Base-by-base conservation (phyloP, 306 rosid species). In the Sechiopsis laciniata region DNA sequence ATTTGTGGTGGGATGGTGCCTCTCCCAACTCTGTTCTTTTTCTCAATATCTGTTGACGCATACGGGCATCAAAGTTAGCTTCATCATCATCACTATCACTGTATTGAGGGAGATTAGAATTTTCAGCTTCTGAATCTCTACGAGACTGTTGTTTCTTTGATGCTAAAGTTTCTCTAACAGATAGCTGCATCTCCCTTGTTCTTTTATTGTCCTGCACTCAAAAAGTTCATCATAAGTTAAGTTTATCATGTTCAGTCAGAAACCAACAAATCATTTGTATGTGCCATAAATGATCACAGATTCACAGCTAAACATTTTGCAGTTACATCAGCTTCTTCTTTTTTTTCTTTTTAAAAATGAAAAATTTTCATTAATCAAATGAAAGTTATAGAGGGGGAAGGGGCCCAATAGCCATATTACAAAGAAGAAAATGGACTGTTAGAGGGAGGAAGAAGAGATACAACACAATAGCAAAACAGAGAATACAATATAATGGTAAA, bases 11-110 rank as follows among this genome's bases (percentile, higher is more conserved):
- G 7, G 86, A 80, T 55, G 91, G 92, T 65, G 61, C 74, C 82
- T 86, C 90, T 63, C 91, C 96, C 78, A 88, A 73, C 73, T 95
- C 96, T 35, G 76, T 87, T 74, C 91, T 86, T 78, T 84, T 95
- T 79, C 74, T 84, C 56, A 95, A 91, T 83, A 95, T 91, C 78
- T 81, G 90, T 82, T 71, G 79, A 69, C 97, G 96, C 99, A 95
- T 95, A 71, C 90, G 83, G 66, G 92, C 76, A 83, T 91, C 97
- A 78, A 95, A 95, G 82, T 85, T 83, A 55, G 95, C 91, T 80
- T 90, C 92, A 45, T 82, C 80, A n/a, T 77, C 84, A 50, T 86
- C 90, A 76, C 59, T 70, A 24, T 88, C 88, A 21, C 92, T 80
- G 63, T 82, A 77, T 78, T 82, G 80, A 61, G 65, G 77, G 62